Percentiles rank a stretch among this genome's conserved stretches.
Conservation (phyloP, 352 stramenopile genomes). For the Phytopythium aichiense region DNA sequence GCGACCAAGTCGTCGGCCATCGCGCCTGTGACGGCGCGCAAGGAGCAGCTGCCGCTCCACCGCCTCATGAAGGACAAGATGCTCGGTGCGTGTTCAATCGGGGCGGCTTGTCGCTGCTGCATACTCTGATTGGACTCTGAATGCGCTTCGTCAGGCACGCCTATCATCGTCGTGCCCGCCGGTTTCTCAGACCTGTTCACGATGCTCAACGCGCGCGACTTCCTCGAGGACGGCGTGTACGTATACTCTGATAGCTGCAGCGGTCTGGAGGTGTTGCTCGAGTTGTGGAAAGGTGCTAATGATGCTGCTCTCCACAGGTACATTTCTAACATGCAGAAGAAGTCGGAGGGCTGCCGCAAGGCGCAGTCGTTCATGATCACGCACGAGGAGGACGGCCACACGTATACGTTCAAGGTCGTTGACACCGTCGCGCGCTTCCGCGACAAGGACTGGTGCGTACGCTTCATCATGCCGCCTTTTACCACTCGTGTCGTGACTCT, state of each 20-base stretch:
- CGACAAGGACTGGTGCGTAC: constrained; percentile 82
- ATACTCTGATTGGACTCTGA: neutral
- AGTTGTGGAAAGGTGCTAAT: neutral
- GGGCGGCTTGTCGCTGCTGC: neutral
- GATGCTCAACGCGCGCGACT: constrained; percentile 88
- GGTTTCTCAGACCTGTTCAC: constrained; percentile 86
- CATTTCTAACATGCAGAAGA: constrained; percentile 84
- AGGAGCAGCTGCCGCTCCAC: constrained; percentile 65
- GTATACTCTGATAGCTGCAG: constrained; percentile 6
- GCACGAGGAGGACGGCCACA: constrained; percentile 75
- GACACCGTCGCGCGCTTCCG: constrained; percentile 83
- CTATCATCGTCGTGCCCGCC: constrained; percentile 90
- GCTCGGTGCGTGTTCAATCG: constrained; percentile 25
- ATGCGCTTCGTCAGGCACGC: constrained; percentile 36
- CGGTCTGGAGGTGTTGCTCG: neutral
- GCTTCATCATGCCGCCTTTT: neutral
- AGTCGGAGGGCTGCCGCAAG: constrained; percentile 75
- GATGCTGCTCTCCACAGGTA: constrained; percentile 16
- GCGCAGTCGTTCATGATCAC: constrained; percentile 77
- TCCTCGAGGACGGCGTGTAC: constrained; percentile 81
- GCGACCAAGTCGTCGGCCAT: constrained; percentile 64
- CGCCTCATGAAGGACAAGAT: constrained; percentile 77
- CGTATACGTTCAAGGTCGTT: constrained; percentile 86
- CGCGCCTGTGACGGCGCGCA: constrained; percentile 33
- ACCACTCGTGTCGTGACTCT: neutral